Evolutionary conservation across 139 green algal genomes (phyloP), one percentile per base, ranked within the genome.

Genomic region (Tetradesmus lagerheimii): DNA sequence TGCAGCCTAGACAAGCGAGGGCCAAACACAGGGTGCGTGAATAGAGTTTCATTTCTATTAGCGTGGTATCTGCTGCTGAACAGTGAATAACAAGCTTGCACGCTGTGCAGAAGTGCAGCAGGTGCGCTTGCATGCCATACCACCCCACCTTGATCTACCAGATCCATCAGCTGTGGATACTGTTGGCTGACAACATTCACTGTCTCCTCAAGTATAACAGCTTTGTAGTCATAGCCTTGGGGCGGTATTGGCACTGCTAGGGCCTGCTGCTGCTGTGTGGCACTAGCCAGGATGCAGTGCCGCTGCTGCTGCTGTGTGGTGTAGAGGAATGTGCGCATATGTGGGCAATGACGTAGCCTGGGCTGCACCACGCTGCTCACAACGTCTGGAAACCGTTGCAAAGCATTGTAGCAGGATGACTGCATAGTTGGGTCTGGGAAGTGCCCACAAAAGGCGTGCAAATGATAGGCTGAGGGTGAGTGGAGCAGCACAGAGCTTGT

Each of bases 141-240:
- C 8, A 0, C 34, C 91, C 43, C 57, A 93, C 93, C 93, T 74
- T 92, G 79, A 2, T 93, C 82, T 0, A 93, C 93, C 1, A 95
- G 79, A 39, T 91, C 87, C 18, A 86, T 41, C 37, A 95, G 90
- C 76, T 94, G n/a, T 1, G 92, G 91, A 38, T 92, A 91, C 23
- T 84, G 45, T 8, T 80, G 14, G 20, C 45, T 23, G 1, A 93
- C 80, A n/a, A 92, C 78, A 1, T 41, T 11, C 0, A 76, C 45
- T 15, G 83, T 92, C n/a, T 62, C 76, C 2, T 31, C 16, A 20
- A 43, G 62, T 23, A 85, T 53, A 0, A 89, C 85, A 0, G 43
- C 82, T 18, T 90, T 75, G 45, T 91, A 95, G 76, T 94, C 86
- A 29, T 90, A 95, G 35, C 47, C 86, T 2, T 8, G 9, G 8